These are phyloP conservation scores for Kondoa subrosea DNA, from an alignment of 768 basidiomycete species.

Conservation along the genomic window DNA sequence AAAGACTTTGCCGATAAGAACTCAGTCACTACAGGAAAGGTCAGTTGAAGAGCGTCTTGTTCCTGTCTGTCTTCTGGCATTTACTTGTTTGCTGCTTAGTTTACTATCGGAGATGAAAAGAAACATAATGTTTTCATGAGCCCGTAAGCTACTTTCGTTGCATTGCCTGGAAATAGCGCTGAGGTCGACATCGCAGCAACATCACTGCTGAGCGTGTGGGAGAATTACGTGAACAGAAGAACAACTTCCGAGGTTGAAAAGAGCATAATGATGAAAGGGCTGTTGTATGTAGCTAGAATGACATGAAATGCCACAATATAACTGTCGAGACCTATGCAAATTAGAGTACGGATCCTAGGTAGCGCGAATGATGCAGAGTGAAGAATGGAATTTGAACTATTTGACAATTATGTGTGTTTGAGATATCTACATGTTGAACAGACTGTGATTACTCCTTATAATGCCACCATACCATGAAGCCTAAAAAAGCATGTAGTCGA, in stretches of 20 bases:
- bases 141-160: not conserved
- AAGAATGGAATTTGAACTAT: too few relatives aligned
- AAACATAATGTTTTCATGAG: conserved; percentile 56
- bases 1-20: conserved; percentile 45
- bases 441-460: too few relatives aligned
- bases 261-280: not conserved
- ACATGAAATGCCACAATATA: not conserved
- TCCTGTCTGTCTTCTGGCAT: not conserved
- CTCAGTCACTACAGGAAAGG: conserved; percentile 50
- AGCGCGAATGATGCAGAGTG: too few relatives aligned
- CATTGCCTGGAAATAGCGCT: not conserved
- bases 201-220: conserved; percentile 36
- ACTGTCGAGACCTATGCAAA: not conserved
- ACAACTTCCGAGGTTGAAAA: conserved; percentile 50
- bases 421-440: too few relatives aligned
- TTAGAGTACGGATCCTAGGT: too few relatives aligned
- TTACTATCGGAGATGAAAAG: conserved; percentile 85
- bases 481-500: too few relatives aligned
- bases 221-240: conserved; percentile 64
- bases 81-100: conserved; percentile 26
- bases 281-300: too few relatives aligned
- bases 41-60: not conserved
- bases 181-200: not conserved
- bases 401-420: too few relatives aligned
- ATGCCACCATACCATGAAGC: too few relatives aligned